Conservation (phyloP, 306 rosid genomes). For the Chamaecrista fasciculata region DNA sequence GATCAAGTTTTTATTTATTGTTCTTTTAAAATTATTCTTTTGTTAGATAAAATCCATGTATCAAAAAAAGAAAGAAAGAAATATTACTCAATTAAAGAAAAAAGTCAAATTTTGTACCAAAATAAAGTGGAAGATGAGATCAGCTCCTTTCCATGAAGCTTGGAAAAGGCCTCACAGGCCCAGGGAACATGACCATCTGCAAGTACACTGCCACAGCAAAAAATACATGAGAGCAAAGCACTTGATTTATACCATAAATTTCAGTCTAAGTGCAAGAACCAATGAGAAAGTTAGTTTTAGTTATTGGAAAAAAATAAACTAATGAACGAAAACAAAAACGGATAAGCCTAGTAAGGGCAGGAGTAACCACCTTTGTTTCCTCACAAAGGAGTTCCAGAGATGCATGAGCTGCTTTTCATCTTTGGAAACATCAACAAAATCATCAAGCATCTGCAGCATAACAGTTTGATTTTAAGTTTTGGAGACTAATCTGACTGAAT, state of each 20-base stretch:
- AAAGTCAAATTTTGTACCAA: constrained; percentile 54
- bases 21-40: background rate
- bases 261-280: constrained; percentile 19
- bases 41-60: constrained; percentile 5
- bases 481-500: background rate
- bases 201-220: constrained; percentile 64
- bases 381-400: constrained; percentile 95
- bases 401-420: constrained; percentile 96
- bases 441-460: constrained; percentile 93
- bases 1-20: background rate
- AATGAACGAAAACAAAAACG: background rate
- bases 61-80: too few relatives aligned
- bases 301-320: constrained; percentile 2
- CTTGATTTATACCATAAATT: background rate
- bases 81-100: background rate
- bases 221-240: constrained; percentile 19
- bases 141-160: constrained; percentile 72
- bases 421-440: constrained; percentile 96
- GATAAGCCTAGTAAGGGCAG: constrained; percentile 24
- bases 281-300: constrained; percentile 4
- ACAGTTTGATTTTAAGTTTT: constrained; percentile 32
- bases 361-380: constrained; percentile 75
- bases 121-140: constrained; percentile 63
- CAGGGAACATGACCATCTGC: constrained; percentile 97
- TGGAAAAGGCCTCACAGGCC: constrained; percentile 98